Evolutionary conservation across 495 filamentous ascomycete species (phyloP).

Genomic region (Podospora didyma): DNA sequence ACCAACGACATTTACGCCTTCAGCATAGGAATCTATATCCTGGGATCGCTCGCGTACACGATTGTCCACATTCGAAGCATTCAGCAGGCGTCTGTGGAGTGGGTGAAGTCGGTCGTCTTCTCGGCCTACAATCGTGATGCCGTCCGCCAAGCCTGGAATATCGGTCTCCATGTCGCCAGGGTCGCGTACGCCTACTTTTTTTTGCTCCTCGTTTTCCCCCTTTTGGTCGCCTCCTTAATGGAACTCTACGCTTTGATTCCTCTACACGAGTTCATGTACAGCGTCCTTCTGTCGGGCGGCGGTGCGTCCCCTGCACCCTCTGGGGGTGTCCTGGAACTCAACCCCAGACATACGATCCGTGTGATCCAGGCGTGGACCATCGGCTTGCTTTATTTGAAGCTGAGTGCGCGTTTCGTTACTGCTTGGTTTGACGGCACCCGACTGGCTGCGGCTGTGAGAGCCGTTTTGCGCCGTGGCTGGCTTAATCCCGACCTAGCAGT

Average conservation of each 20-base stretch:
- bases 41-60: conserved; percentile 61
- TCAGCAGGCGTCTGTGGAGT: conserved; percentile 32
- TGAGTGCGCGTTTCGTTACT: conserved; percentile 68
- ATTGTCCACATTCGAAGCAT: conserved; percentile 49
- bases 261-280: conserved; percentile 74
- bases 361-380: conserved; percentile 92
- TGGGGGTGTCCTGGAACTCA: conserved; percentile 6
- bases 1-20: conserved; percentile 97
- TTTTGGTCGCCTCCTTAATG: conserved; percentile 73
- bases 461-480: conserved; percentile 75
- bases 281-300: conserved; percentile 12
- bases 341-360: conserved; percentile 70
- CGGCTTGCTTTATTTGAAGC: conserved; percentile 86
- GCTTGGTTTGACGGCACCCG: conserved; percentile 58
- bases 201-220: conserved; percentile 72
- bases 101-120: conserved; percentile 16
- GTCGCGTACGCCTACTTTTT: conserved; percentile 70
- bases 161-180: conserved; percentile 29
- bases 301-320: neutral
- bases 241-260: conserved; percentile 90
- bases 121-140: conserved; percentile 33
- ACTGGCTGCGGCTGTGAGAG: conserved; percentile 66
- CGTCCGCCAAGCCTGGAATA: conserved; percentile 22
- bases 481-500: conserved; percentile 72
- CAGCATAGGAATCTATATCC: conserved; percentile 76